Conservation (phyloP, 805 yeast genomes). For the Priceomyces haplophilus region DNA sequence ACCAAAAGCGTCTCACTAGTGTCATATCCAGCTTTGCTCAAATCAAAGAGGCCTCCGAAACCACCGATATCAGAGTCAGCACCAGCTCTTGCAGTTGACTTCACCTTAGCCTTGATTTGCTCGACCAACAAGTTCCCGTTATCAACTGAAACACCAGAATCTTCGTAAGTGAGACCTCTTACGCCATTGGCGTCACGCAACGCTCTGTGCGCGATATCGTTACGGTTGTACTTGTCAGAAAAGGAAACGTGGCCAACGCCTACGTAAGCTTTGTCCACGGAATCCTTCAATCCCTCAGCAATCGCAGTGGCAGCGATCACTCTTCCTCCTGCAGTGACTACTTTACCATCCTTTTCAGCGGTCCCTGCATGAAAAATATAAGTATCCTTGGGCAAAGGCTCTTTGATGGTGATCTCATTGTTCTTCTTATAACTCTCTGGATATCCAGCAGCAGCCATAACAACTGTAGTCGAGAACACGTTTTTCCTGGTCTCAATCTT, state of each 20-base stretch:
- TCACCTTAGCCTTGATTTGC: constrained; percentile 84
- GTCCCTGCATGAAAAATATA: constrained; percentile 97
- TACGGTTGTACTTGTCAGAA: constrained; percentile 76
- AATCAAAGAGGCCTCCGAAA: constrained; percentile 94
- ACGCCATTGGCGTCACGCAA: constrained; percentile 52
- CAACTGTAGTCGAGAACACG: constrained; percentile 85
- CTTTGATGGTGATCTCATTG: constrained; percentile 65
- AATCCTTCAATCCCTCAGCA: constrained; percentile 68
- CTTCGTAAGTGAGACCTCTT: constrained; percentile 75
- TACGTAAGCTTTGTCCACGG: constrained; percentile 80
- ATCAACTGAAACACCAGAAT: constrained; percentile 97
- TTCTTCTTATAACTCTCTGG: constrained; percentile 87
- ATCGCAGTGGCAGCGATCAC: constrained; percentile 93
- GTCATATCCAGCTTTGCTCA: constrained; percentile 82
- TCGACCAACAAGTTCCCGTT: constrained; percentile 89
- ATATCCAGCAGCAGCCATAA: constrained; percentile 95
- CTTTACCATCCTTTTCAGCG: constrained; percentile 48
- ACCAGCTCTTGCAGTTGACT: constrained; percentile 90
- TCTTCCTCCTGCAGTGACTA: constrained; percentile 92
- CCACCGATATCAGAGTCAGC: constrained; percentile 99
- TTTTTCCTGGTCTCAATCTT: constrained; percentile 49
- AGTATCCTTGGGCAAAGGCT: constrained; percentile 52
- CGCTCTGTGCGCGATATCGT: constrained; percentile 95
- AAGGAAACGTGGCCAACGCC: constrained; percentile 80
- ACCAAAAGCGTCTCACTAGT: constrained; percentile 79